Evolutionary conservation across 2,329 filamentous ascomycete genomes (phyloP), one percentile per base, ranked within the genome.

Genomic region (Dactylellina parvicollis): DNA sequence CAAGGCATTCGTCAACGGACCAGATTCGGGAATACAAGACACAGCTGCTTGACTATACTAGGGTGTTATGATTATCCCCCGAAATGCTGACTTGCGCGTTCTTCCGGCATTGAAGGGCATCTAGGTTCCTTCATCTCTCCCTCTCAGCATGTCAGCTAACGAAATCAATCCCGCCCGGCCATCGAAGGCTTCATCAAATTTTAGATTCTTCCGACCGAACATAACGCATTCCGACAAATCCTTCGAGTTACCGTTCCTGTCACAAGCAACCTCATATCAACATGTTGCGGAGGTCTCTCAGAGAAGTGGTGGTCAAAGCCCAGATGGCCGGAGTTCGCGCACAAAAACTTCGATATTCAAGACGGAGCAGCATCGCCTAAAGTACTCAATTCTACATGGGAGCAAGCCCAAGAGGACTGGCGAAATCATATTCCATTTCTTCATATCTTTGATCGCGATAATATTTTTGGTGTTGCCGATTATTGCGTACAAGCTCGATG

Each of bases 381-480:
- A 71, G 44, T 52, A 71, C 36, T 71, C 66, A 18, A 55, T 71
- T 28, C 34, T 71, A 4, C 57, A 50, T 28, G 66, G 66, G 10
- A 71, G 66, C 14, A 62, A 57, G 22, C 38, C 52, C 14, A 71
- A 71, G 44, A 64, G 40, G 34, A 22, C 40, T 24, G 57, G 66
- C 44, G 66, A 71, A 40, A 71, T 71, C 16, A 42, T 57, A 20
- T 71, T 71, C 44, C 57, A 71, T 18, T 57, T 71, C 14, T 42
- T 71, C 8, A 46, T 71, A 18, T 71, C 66, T 0, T 32, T 71
- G 40, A 64, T 64, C 34, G 66, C 66, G 0, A 30, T 71, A 14
- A 71, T 71, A 12, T 71, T 71, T 20, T 26, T 71, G 34, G 57
- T 71, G 12, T 42, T 71, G 52, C 66, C 66, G 14, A 71, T 71